Conservation (phyloP, 1,284 basidiomycete genomes). For the Waitea zeae region DNA sequence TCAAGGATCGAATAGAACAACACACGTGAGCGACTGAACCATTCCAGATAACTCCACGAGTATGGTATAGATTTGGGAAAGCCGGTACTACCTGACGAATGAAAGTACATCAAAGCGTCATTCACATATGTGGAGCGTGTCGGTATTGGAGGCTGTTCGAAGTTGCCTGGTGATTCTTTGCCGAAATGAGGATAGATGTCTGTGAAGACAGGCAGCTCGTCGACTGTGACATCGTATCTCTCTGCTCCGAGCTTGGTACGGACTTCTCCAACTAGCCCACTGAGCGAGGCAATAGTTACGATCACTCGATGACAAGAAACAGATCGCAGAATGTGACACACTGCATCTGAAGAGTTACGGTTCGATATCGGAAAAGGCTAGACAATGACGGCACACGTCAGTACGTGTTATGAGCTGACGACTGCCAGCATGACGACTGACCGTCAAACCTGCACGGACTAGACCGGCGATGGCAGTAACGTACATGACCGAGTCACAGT, state of each 20-base stretch:
- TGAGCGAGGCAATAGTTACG: neutral
- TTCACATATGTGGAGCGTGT: neutral
- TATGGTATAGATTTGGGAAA: neutral
- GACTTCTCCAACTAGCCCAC: neutral
- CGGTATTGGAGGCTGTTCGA: neutral
- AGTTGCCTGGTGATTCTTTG: neutral
- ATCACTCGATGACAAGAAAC: slow-evolving; percentile 1
- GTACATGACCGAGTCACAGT: slow-evolving; percentile 1
- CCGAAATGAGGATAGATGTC: neutral
- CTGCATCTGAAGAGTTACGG: neutral
- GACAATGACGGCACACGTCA: neutral
- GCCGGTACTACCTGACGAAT: slow-evolving; percentile 1
- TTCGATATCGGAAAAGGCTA: slow-evolving; percentile 1
- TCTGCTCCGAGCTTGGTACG: neutral
- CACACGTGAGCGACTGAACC: neutral
- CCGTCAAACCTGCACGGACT: slow-evolving; percentile 1
- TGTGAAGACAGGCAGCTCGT: neutral
- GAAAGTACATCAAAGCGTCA: neutral
- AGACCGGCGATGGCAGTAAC: neutral
- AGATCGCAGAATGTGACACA: neutral
- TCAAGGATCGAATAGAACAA: neutral
- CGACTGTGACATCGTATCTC: neutral
- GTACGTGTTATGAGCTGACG: neutral
- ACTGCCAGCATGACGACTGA: neutral
- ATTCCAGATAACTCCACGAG: neutral